These are phyloP conservation scores for Friedmanniomyces endolithicus DNA, from an alignment of 495 filamentous ascomycete genomes.

Conservation along the genomic window DNA sequence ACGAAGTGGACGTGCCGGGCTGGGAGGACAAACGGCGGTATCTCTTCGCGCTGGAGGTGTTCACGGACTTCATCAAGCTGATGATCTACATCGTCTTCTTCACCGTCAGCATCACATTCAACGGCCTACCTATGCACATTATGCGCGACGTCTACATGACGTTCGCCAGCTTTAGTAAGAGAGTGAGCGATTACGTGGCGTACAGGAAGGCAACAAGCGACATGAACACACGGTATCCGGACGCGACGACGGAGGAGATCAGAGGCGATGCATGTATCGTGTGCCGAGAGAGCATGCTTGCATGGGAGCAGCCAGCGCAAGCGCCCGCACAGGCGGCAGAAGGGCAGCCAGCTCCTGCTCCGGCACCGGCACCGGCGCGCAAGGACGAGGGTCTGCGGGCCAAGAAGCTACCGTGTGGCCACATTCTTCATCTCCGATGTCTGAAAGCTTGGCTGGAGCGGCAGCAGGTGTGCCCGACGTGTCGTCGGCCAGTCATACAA, in stretches of 20 bases:
- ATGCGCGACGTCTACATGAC: conserved; percentile 91
- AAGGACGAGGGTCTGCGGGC: conserved; percentile 71
- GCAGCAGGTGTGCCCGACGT: conserved; percentile 94
- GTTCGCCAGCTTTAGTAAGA: conserved; percentile 74
- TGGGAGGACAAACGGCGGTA: conserved; percentile 96
- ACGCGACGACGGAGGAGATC: conserved; percentile 81
- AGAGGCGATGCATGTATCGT: conserved; percentile 94
- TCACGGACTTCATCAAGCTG: conserved; percentile 85
- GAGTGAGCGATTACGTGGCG: conserved; percentile 72
- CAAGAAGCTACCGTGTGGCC: conserved; percentile 92
- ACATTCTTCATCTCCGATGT: conserved; percentile 88
- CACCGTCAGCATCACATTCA: conserved; percentile 80
- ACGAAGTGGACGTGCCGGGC: conserved; percentile 84
- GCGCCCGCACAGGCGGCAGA: conserved; percentile 23
- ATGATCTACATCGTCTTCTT: conserved; percentile 85
- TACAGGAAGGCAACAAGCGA: conserved; percentile 81
- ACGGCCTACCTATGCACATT: conserved; percentile 91
- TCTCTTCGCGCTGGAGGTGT: conserved; percentile 77
- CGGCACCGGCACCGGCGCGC: conserved; percentile 30
- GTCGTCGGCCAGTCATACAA: conserved; percentile 65
- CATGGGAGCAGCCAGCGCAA: conserved; percentile 39
- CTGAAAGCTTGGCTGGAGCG: conserved; percentile 95
- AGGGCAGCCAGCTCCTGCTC: conserved; percentile 9
- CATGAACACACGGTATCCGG: conserved; percentile 85
- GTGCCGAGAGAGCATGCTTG: conserved; percentile 88